phyloP scores from a whole-genome alignment of 306 rosid species.

The Senna siamea region DNA sequence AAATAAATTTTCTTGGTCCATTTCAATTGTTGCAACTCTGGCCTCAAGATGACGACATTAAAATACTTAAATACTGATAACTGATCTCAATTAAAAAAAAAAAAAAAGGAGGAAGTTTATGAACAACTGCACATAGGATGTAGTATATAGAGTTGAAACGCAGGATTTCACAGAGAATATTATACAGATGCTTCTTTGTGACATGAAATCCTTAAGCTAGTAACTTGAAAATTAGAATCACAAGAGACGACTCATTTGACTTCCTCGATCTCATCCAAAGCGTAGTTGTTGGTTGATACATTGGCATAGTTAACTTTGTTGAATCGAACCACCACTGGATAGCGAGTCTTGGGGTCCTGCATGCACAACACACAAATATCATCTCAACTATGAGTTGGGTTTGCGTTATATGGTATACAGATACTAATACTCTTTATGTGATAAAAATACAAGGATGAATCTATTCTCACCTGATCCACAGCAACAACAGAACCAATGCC shows the following conservation, averaged over 20 bases:
- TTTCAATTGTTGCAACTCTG: background rate
- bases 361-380: background rate
- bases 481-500: conserved; percentile 74
- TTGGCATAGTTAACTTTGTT: conserved; percentile 77
- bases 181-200: conserved; percentile 41
- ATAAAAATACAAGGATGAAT: no score
- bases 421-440: no score
- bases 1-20: background rate
- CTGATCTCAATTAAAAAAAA: background rate
- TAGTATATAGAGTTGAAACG: background rate
- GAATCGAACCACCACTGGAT: conserved; percentile 83
- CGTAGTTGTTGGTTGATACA: conserved; percentile 81
- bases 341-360: conserved; percentile 71
- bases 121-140: conserved; percentile 19
- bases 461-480: conserved; percentile 66
- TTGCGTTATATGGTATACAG: background rate
- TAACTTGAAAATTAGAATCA: conserved; percentile 37
- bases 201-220: conserved; percentile 33
- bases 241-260: conserved; percentile 52
- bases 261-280: conserved; percentile 77
- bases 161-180: conserved; percentile 44
- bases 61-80: background rate
- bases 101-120: background rate
- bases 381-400: background rate
- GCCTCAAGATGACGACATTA: background rate